Conservation (phyloP, 2,329 filamentous ascomycete genomes). For the Xylariaceae sp. region DNA sequence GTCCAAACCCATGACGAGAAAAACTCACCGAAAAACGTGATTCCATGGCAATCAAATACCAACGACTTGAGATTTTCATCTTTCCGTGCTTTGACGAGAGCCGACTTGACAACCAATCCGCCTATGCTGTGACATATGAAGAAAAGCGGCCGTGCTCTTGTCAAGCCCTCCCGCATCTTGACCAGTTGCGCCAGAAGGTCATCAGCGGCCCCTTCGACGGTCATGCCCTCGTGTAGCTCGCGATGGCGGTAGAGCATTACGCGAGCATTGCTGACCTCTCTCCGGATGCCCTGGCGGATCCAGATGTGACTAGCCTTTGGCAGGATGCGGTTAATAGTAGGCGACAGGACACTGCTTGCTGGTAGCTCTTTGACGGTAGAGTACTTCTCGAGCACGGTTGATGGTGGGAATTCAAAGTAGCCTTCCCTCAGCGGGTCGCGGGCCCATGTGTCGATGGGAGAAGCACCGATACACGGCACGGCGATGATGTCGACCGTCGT, state of each 20-base stretch:
- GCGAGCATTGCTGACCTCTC: constrained; percentile 41
- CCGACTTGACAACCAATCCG: constrained; percentile 54
- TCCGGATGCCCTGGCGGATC: constrained; percentile 48
- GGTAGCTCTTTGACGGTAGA: constrained; percentile 30
- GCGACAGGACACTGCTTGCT: constrained; percentile 28
- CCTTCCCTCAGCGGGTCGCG: constrained; percentile 43
- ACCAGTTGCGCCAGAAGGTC: constrained; percentile 41
- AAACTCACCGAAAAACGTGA: constrained; percentile 52
- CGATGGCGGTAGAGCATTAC: constrained; percentile 50
- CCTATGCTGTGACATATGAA: constrained; percentile 59
- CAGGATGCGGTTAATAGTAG: constrained; percentile 29
- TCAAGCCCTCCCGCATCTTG: constrained; percentile 29
- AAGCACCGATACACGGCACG: constrained; percentile 49
- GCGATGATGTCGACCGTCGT: constrained; percentile 50
- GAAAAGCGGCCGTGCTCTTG: constrained; percentile 46
- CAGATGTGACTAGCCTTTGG: constrained; percentile 39
- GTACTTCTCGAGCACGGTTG: constrained; percentile 21
- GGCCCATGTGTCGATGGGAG: constrained; percentile 49
- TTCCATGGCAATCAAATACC: constrained; percentile 52
- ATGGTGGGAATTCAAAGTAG: constrained; percentile 38
- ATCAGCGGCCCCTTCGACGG: constrained; percentile 40
- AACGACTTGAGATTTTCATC: constrained; percentile 38
- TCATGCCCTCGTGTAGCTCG: constrained; percentile 35
- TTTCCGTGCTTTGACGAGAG: constrained; percentile 43
- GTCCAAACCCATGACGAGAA: neutral